phyloP scores from a whole-genome alignment of 495 filamentous ascomycete genomes.

The Podospora pseudopauciseta region DNA sequence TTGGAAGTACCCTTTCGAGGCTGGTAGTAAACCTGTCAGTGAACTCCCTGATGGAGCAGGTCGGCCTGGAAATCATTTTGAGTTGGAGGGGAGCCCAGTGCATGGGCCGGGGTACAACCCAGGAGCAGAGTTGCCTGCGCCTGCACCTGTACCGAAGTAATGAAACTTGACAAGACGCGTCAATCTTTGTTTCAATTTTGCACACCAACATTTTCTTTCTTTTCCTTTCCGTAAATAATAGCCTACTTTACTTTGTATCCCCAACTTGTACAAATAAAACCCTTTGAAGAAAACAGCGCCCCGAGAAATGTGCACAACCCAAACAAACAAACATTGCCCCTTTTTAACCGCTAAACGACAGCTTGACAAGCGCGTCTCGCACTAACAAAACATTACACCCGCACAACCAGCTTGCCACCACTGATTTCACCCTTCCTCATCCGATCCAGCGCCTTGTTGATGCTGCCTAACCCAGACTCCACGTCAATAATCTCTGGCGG shows the following conservation, averaged over 20 bases:
- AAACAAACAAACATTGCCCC: background rate
- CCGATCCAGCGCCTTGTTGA: slow-evolving; percentile 60
- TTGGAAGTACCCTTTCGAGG: background rate
- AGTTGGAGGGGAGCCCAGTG: slow-evolving; percentile 4
- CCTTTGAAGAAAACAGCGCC: background rate
- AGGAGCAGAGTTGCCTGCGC: background rate
- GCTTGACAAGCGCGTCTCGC: background rate
- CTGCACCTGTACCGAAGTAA: background rate
- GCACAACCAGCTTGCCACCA: slow-evolving; percentile 57
- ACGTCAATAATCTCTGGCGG: slow-evolving; percentile 58
- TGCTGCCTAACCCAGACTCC: slow-evolving; percentile 55
- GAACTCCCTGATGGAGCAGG: background rate
- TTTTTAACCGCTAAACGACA: background rate
- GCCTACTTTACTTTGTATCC: background rate
- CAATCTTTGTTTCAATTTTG: background rate
- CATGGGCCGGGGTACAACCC: background rate
- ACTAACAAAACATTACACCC: slow-evolving; percentile 5
- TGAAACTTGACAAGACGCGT: background rate
- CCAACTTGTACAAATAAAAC: background rate
- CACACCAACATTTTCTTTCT: background rate
- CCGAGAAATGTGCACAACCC: background rate
- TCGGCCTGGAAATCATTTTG: background rate
- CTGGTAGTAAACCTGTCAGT: background rate
- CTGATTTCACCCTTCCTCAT: slow-evolving; percentile 55
- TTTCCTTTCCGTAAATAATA: background rate